phyloP scores from a whole-genome alignment of 257 asterid species.

The Lantana camara region DNA sequence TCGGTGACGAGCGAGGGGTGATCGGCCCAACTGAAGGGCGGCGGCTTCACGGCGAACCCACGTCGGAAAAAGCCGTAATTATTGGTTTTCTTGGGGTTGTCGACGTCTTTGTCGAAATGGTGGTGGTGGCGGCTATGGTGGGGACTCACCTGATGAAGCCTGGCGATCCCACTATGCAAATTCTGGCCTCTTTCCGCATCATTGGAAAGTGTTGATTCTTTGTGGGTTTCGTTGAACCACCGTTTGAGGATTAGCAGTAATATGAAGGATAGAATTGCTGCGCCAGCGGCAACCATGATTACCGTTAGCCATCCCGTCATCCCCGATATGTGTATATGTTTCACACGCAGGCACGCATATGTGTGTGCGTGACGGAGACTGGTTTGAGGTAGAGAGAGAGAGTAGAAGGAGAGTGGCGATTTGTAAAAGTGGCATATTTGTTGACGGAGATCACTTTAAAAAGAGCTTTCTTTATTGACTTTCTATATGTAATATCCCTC shows the following conservation, averaged over 20 bases:
- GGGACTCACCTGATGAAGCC: slow-evolving; percentile 68
- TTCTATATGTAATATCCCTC: slow-evolving; percentile 11
- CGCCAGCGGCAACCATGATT: slow-evolving; percentile 35
- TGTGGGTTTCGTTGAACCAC: slow-evolving; percentile 12
- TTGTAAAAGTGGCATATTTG: slow-evolving; percentile 32
- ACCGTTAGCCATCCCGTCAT: slow-evolving; percentile 51
- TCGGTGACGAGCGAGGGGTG: slow-evolving; percentile 79
- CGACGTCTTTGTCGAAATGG: slow-evolving; percentile 32
- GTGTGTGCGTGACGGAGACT: slow-evolving; percentile 29
- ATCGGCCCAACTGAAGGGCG: slow-evolving; percentile 73
- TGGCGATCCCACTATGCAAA: slow-evolving; percentile 50
- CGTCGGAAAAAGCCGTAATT: slow-evolving; percentile 46
- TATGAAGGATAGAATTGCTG: slow-evolving; percentile 28
- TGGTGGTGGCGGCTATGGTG: slow-evolving; percentile 45
- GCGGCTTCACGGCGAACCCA: slow-evolving; percentile 35
- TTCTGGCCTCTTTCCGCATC: slow-evolving; percentile 34
- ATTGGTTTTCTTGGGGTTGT: slow-evolving; percentile 37
- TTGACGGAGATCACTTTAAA: slow-evolving; percentile 21
- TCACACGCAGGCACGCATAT: neutral
- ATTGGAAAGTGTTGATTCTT: slow-evolving; percentile 16
- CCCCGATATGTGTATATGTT: slow-evolving; percentile 9
- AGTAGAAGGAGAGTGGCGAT: slow-evolving; percentile 4
- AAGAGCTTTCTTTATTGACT: slow-evolving; percentile 38
- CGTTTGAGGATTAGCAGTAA: slow-evolving; percentile 33
- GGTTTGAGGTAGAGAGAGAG: slow-evolving; percentile 32